Evolutionary conservation across 306 rosid genomes (phyloP).

Genomic region (Vachellia pachyceras): DNA sequence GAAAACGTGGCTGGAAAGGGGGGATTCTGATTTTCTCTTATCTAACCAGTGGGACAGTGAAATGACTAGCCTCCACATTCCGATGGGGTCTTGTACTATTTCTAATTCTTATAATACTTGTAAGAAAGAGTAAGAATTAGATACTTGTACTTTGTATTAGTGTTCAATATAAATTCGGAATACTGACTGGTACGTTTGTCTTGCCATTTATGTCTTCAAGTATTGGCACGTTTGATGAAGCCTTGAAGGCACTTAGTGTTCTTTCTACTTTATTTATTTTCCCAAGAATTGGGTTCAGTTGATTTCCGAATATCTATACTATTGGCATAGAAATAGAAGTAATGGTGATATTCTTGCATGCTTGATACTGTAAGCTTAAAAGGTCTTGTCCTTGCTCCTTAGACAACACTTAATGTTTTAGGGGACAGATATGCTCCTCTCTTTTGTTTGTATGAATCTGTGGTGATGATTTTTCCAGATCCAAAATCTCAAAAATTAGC

Average conservation of each 20-base stretch:
- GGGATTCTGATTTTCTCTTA: not conserved
- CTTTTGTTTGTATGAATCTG: not conserved
- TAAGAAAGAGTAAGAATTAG: constrained; percentile 10
- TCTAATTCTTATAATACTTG: constrained; percentile 1
- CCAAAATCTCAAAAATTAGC: not conserved
- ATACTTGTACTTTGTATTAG: not conserved
- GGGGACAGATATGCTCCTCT: not conserved
- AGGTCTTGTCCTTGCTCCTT: not conserved
- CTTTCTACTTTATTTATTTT: constrained; percentile 2
- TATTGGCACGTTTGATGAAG: constrained; percentile 9
- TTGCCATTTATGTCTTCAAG: not conserved
- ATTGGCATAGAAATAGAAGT: constrained; percentile 24
- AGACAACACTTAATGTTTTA: not conserved
- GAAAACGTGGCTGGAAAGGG: not conserved
- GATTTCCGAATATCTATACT: constrained; percentile 10
- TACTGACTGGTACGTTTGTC: not conserved
- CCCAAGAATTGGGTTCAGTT: constrained; percentile 2
- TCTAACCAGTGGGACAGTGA: constrained; percentile 17
- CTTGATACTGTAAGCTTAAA: not conserved
- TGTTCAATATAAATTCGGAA: not conserved
- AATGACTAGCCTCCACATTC: not conserved
- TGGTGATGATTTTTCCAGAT: not conserved
- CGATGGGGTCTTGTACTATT: constrained; percentile 14
- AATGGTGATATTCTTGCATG: not conserved
- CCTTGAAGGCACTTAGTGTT: constrained; percentile 11